Base-by-base conservation (phyloP, 495 filamentous ascomycete genomes). In the Lasiosphaeria hispida region DNA sequence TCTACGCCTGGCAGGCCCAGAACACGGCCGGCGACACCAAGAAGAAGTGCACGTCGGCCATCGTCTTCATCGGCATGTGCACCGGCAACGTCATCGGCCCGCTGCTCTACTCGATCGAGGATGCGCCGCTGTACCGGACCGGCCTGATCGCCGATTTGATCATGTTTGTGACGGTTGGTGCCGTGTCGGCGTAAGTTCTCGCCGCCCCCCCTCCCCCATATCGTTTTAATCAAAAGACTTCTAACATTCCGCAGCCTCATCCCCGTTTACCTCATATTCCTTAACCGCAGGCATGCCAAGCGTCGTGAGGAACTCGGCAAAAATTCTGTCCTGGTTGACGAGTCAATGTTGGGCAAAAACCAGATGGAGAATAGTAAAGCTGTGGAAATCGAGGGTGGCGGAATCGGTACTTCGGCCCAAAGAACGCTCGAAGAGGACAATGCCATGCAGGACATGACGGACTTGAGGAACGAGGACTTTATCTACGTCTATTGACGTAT, bases 21-120 rank as follows among this genome's bases (percentile, higher is more conserved):
- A 88, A 88, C 63, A 88, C 84, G 0, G 85, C 77, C 1, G 84
- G 84, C 0, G 84, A 88, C 58, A 86, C 84, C 13, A 88, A 87
- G 68, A 83, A 85, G 62, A 87, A 87, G 59, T 78, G 83, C 23
- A 85, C 80, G 0, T 85, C 84, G 0, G 83, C 73, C 52, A 78
- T 86, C 41, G 69, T 87, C 7, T 81, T 85, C 48, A 73, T 86
- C 33, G 85, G 85, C 10, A 82, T 84, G 65, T 85, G 80, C 60
- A 79, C 79, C 13, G 85, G 85, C 33, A 87, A 78, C n/a, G 70
- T 85, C 17, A 76, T 85, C 48, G 81, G 82, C 0, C 84, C 85
- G 0, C 80, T 83, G 54, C 71, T 88, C 1, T 88, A 81, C 52
- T 81, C 78, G n/a, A 81, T 79, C 4, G 75, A 75, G 9, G 80